Percentiles rank a stretch among this genome's conserved stretches.
Conservation (phyloP, 352 stramenopile genomes). For the Pythium apleroticum region DNA sequence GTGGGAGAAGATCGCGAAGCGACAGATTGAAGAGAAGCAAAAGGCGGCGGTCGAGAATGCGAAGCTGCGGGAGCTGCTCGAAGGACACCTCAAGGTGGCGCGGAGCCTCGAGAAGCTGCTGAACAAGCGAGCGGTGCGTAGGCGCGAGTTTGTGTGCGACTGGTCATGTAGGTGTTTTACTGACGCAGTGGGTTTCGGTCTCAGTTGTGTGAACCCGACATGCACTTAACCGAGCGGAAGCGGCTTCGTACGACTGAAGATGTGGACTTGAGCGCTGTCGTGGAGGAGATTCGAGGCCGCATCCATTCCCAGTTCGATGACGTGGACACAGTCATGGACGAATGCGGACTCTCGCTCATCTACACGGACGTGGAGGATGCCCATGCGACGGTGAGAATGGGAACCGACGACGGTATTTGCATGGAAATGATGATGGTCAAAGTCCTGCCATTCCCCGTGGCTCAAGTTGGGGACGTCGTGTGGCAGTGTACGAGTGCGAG, state of each 20-base stretch:
- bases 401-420: background rate
- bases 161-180: background rate
- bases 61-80: conserved; percentile 8
- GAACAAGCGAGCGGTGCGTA: conserved; percentile 34
- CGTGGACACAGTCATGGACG: background rate
- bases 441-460: conserved; percentile 5
- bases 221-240: background rate
- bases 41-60: conserved; percentile 30
- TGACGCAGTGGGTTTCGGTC: background rate
- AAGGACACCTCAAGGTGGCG: conserved; percentile 50
- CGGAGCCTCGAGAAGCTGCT: conserved; percentile 55
- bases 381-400: background rate
- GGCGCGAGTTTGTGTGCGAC: background rate
- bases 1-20: conserved; percentile 29
- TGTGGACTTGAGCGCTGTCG: background rate
- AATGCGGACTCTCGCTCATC: conserved; percentile 1
- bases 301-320: conserved; percentile 5
- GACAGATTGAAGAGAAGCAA: conserved; percentile 26
- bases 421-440: conserved; percentile 8
- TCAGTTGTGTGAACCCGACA: background rate
- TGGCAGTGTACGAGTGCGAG: conserved; percentile 5
- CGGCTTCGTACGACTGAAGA: background rate
- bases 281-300: conserved; percentile 1
- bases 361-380: background rate
- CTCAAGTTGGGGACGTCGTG: conserved; percentile 1